Evolutionary conservation across 1,139 yeast genomes (phyloP).

Genomic region (Pichia sp.): DNA sequence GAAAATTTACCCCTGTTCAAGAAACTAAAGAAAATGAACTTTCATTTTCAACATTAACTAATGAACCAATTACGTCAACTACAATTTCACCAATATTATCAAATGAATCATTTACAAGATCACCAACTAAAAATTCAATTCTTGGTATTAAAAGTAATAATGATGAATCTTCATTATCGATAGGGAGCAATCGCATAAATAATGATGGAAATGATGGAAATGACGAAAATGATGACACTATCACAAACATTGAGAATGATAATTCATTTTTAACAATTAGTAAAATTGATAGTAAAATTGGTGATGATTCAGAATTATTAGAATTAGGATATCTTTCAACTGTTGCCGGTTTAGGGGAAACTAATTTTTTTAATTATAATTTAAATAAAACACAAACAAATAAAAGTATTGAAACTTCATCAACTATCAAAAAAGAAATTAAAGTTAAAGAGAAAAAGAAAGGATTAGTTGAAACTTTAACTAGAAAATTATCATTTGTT

Average conservation of each 20-base stretch:
- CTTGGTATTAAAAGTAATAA: no score
- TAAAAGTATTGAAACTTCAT: conserved; percentile 5
- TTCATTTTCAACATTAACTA: no score
- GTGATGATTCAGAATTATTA: conserved; percentile 1
- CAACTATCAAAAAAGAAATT: conserved; percentile 2
- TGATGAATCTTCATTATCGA: no score
- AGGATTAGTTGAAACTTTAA: background rate
- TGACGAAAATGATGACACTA: background rate
- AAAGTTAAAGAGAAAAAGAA: conserved; percentile 1
- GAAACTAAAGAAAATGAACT: background rate
- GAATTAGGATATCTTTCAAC: conserved; percentile 24
- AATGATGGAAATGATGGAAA: background rate
- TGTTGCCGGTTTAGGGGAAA: conserved; percentile 27
- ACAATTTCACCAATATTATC: conserved; percentile 1
- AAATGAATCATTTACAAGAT: no score
- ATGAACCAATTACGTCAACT: conserved; percentile 3
- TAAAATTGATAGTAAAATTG: conserved; percentile 4
- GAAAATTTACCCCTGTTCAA: background rate
- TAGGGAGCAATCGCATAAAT: no score
- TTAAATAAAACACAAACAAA: conserved; percentile 4
- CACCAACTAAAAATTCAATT: no score
- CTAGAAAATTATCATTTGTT: conserved; percentile 4
- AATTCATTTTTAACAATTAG: background rate
- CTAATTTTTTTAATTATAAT: conserved; percentile 20
- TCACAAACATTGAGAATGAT: no score